Evolutionary conservation across 2,329 filamentous ascomycete species (phyloP).

Genomic region (Madurella mycetomatis): DNA sequence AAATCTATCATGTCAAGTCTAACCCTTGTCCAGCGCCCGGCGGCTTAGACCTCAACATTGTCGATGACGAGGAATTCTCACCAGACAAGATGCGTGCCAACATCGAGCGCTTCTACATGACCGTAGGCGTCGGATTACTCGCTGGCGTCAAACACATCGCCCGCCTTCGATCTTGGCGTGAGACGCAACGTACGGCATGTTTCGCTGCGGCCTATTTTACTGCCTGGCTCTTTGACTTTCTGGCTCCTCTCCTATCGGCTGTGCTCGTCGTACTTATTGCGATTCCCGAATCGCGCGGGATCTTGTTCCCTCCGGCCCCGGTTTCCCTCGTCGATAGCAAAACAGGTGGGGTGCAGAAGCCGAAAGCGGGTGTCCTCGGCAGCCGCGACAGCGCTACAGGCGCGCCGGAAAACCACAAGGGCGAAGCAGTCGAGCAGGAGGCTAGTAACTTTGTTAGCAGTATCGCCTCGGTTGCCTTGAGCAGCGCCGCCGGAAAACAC

Average conservation of each 20-base stretch:
- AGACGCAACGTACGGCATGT: conserved; percentile 60
- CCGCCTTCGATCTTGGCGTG: conserved; percentile 73
- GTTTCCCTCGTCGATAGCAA: conserved; percentile 65
- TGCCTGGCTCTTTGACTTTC: conserved; percentile 70
- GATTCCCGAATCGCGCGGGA: conserved; percentile 56
- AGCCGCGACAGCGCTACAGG: conserved; percentile 75
- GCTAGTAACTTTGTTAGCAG: conserved; percentile 75
- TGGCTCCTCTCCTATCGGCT: conserved; percentile 56
- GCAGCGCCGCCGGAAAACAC: conserved; percentile 72
- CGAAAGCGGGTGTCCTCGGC: conserved; percentile 68
- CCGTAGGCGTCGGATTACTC: conserved; percentile 64
- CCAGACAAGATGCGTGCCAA: conserved; percentile 77
- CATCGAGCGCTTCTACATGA: conserved; percentile 77
- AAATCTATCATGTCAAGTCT: conserved; percentile 64
- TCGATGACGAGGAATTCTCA: conserved; percentile 78
- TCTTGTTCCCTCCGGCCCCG: conserved; percentile 74
- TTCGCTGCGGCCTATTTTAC: conserved; percentile 54
- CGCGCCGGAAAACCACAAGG: conserved; percentile 76
- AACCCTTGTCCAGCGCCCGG: conserved; percentile 56
- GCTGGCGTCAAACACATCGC: conserved; percentile 68
- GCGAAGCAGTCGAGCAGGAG: conserved; percentile 78
- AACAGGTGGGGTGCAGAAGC: conserved; percentile 72
- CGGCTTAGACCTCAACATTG: conserved; percentile 72
- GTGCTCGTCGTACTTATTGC: conserved; percentile 62
- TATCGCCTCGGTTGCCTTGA: conserved; percentile 66